Percentiles rank a stretch among this genome's conserved stretches.
Evolutionary conservation across 1,284 basidiomycete genomes (phyloP).

Genomic region (Cryptococcus floricola): DNA sequence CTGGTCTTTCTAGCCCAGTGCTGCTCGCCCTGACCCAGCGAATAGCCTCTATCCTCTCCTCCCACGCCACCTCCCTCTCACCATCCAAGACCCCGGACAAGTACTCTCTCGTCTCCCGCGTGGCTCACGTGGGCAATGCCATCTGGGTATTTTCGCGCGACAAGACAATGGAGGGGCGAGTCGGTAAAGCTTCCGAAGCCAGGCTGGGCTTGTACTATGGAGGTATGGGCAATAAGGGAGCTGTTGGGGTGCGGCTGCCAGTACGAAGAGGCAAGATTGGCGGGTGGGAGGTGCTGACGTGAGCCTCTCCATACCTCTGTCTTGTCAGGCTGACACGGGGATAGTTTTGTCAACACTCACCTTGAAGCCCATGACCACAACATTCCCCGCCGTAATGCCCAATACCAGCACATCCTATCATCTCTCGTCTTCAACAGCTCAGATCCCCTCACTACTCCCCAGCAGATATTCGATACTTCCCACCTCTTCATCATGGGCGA

Average conservation of each 20-base stretch:
- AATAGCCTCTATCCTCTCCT: constrained; percentile 41
- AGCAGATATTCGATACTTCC: constrained; percentile 72
- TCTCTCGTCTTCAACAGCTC: constrained; percentile 72
- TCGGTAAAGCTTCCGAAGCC: constrained; percentile 31
- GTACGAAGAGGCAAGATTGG: constrained; percentile 56
- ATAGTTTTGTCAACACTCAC: constrained; percentile 88
- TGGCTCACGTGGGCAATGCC: constrained; percentile 44
- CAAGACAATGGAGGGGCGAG: constrained; percentile 25
- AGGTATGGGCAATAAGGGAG: constrained; percentile 92
- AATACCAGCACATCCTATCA: constrained; percentile 74
- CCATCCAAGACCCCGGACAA: constrained; percentile 23
- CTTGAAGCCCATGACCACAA: constrained; percentile 77
- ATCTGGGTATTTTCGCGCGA: constrained; percentile 47
- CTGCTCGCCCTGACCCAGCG: constrained; percentile 36
- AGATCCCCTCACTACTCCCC: constrained; percentile 49
- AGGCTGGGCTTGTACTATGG: constrained; percentile 46
- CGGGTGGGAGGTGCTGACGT: constrained; percentile 73
- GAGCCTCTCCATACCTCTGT: constrained; percentile 44
- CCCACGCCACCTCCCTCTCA: constrained; percentile 40
- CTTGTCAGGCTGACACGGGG: constrained; percentile 1
- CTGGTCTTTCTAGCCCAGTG: constrained; percentile 34
- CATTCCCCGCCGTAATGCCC: constrained; percentile 65
- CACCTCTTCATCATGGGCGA: constrained; percentile 85
- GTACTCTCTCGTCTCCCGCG: constrained; percentile 37
- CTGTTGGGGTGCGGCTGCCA: constrained; percentile 81